phyloP scores from a whole-genome alignment of 805 yeast genomes.

The Komagataella ulmi region DNA sequence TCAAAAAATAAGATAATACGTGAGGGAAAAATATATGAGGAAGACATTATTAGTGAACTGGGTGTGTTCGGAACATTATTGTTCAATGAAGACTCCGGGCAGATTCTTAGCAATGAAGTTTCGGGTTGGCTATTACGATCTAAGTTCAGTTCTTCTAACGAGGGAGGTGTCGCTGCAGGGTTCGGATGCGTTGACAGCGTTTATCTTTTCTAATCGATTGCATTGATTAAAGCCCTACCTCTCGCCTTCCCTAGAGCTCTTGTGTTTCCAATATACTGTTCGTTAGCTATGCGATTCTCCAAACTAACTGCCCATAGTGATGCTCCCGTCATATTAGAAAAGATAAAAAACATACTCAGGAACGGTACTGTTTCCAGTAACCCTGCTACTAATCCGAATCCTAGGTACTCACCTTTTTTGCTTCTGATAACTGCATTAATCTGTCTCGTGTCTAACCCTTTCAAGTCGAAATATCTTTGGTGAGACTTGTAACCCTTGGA shows the following conservation, averaged over 20 bases:
- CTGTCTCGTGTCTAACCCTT: conserved; percentile 31
- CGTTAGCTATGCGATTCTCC: conserved; percentile 8
- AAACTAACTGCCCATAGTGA: conserved; percentile 48
- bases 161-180: conserved; percentile 99
- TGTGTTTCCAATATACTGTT: background rate
- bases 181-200: conserved; percentile 92
- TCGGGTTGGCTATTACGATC: conserved; percentile 86
- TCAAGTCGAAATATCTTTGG: conserved; percentile 41
- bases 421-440: conserved; percentile 21
- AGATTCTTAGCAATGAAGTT: conserved; percentile 45
- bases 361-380: conserved; percentile 42
- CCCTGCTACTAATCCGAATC: conserved; percentile 40
- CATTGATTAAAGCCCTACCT: background rate
- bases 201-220: conserved; percentile 26
- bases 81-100: conserved; percentile 52
- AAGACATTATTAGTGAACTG: conserved; percentile 76
- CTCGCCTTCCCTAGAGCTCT: background rate
- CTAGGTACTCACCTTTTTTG: conserved; percentile 25
- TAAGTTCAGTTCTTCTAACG: conserved; percentile 76
- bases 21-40: conserved; percentile 46
- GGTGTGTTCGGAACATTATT: conserved; percentile 82
- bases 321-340: conserved; percentile 48
- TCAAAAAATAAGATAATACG: conserved; percentile 59
- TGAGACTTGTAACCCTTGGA: conserved; percentile 39
- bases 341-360: conserved; percentile 36